Conservation (phyloP, 2,329 filamentous ascomycete genomes). For the Neofusicoccum sp. region DNA sequence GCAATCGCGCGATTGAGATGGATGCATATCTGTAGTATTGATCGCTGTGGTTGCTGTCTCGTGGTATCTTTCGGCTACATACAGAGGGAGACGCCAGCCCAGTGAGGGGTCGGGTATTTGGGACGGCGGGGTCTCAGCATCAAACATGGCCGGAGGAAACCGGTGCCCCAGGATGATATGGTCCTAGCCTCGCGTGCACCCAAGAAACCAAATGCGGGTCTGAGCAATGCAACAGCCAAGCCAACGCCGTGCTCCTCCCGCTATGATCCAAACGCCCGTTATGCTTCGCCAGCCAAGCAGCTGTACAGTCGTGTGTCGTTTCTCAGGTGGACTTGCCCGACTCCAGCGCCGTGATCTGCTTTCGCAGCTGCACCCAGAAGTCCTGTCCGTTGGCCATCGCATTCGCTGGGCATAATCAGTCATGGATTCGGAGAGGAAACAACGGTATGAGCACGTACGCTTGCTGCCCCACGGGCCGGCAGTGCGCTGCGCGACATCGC, state of each 20-base stretch:
- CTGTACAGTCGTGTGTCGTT: constrained; percentile 13
- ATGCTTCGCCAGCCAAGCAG: constrained; percentile 17
- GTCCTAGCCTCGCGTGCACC: neutral
- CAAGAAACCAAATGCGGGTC: constrained; percentile 2
- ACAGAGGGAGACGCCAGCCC: neutral
- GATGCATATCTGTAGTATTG: neutral
- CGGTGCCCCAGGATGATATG: neutral
- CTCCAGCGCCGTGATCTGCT: constrained; percentile 43
- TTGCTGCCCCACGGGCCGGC: constrained; percentile 42
- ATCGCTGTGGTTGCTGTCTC: neutral
- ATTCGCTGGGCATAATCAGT: constrained; percentile 23
- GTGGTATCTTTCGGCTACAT: constrained; percentile 9
- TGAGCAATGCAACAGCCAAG: constrained; percentile 9
- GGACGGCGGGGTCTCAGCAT: constrained; percentile 3
- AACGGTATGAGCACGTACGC: constrained; percentile 28
- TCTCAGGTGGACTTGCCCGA: constrained; percentile 31
- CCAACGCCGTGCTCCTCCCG: constrained; percentile 17
- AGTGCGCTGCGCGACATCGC: constrained; percentile 36
- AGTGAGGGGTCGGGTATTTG: neutral
- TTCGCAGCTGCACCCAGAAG: constrained; percentile 47
- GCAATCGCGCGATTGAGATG: too few relatives aligned
- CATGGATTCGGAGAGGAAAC: neutral
- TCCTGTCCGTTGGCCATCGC: constrained; percentile 46
- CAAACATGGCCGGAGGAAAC: constrained; percentile 1
- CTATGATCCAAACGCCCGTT: constrained; percentile 17